Conservation (phyloP, 176 grass and related monocot species). For the Oryza glumipatula region DNA sequence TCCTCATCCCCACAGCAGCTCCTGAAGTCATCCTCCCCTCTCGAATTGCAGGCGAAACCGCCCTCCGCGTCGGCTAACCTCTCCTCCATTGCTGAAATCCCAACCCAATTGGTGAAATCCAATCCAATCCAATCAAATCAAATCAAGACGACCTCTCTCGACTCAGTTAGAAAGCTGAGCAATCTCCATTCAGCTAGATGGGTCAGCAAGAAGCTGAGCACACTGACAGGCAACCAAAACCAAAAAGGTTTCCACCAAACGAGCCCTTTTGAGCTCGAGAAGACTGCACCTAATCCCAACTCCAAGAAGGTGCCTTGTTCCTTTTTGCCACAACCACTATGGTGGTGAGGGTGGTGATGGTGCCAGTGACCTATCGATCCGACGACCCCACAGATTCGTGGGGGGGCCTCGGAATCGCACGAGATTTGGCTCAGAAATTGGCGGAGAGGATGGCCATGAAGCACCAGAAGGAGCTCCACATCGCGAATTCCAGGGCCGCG, state of each 20-base stretch:
- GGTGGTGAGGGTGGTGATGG: background rate
- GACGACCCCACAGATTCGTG: background rate
- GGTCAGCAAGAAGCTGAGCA: background rate
- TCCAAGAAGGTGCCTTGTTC: slow-evolving; percentile 32
- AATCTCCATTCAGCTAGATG: slow-evolving; percentile 15
- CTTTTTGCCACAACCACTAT: slow-evolving; percentile 38
- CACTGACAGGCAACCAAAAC: slow-evolving; percentile 1
- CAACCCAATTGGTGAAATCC: background rate
- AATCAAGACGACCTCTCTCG: background rate
- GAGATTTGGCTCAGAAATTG: slow-evolving; percentile 36
- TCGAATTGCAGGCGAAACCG: background rate
- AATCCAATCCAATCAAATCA: background rate
- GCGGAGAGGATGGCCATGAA: slow-evolving; percentile 13
- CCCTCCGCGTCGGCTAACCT: background rate
- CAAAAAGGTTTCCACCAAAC: slow-evolving; percentile 47
- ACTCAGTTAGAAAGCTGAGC: slow-evolving; percentile 12
- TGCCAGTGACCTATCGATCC: slow-evolving; percentile 6
- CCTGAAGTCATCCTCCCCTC: slow-evolving; percentile 69
- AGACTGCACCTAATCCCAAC: slow-evolving; percentile 25
- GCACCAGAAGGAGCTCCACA: slow-evolving; percentile 49
- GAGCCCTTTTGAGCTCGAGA: slow-evolving; percentile 25
- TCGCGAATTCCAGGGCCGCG: slow-evolving; percentile 35
- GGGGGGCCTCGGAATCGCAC: slow-evolving; percentile 1
- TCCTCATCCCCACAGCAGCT: slow-evolving; percentile 88
- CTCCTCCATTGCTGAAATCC: slow-evolving; percentile 51